Conservation (phyloP, 202 grass and related monocot species). For the Setaria viridis region DNA sequence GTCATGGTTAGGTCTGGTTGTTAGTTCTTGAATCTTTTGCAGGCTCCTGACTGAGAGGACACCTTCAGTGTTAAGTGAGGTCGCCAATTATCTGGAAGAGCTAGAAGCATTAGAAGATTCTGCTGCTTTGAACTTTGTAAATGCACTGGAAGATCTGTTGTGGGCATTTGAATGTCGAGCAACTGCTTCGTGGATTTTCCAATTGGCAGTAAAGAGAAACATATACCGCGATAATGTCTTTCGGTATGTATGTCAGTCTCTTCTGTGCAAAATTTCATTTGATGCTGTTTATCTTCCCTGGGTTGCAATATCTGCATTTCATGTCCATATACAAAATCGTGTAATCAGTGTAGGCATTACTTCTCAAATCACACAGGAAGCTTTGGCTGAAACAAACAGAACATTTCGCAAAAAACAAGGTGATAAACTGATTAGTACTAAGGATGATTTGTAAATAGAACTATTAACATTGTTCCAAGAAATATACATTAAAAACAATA, state of each 20-base stretch:
- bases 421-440: background rate
- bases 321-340: slow-evolving; percentile 11
- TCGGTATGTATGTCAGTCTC: slow-evolving; percentile 58
- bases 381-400: slow-evolving; percentile 15
- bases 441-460: background rate
- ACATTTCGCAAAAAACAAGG: background rate
- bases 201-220: slow-evolving; percentile 78
- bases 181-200: slow-evolving; percentile 89
- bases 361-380: slow-evolving; percentile 1
- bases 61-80: slow-evolving; percentile 58
- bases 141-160: slow-evolving; percentile 87
- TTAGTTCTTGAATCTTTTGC: slow-evolving; percentile 46
- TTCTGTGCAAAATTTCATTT: background rate
- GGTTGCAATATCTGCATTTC: slow-evolving; percentile 18
- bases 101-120: slow-evolving; percentile 62
- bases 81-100: slow-evolving; percentile 66
- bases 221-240: slow-evolving; percentile 81
- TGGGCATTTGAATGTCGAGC: slow-evolving; percentile 92
- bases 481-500: background rate
- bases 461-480: background rate
- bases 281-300: slow-evolving; percentile 9
- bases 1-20: slow-evolving; percentile 35
- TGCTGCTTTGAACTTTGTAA: slow-evolving; percentile 91
- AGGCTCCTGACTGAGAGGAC: slow-evolving; percentile 76
- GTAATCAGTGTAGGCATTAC: background rate